phyloP scores from a whole-genome alignment of 768 basidiomycete species.

The Gautieria morchelliformis region DNA sequence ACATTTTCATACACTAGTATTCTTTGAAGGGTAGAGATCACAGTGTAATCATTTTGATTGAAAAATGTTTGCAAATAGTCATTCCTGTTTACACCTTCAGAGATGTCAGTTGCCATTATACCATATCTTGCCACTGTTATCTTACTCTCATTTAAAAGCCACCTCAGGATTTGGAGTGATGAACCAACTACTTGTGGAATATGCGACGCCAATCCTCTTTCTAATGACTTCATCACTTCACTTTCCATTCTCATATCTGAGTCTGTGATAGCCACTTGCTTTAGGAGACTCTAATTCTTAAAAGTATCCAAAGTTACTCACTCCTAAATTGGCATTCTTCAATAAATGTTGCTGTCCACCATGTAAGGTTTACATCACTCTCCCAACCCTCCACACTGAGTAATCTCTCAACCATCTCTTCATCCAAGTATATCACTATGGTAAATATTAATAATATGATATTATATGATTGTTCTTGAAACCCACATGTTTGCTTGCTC shows the following conservation, averaged over 20 bases:
- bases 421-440: not conserved
- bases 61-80: no score
- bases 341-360: no score
- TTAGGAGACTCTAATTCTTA: not conserved
- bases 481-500: not conserved
- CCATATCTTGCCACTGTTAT: no score
- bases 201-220: no score
- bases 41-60: not conserved
- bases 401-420: not conserved
- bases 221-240: not conserved
- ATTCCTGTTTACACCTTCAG: no score
- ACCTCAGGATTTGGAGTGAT: no score
- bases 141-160: no score
- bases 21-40: not conserved
- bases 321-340: not conserved
- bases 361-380: not conserved
- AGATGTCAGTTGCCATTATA: no score
- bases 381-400: not conserved
- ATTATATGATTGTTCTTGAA: not conserved
- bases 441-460: not conserved
- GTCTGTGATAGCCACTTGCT: not conserved
- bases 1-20: not conserved
- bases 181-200: no score
- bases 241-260: not conserved
- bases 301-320: not conserved